phyloP scores from a whole-genome alignment of 2,329 filamentous ascomycete genomes.

The Xylaria multiplex region DNA sequence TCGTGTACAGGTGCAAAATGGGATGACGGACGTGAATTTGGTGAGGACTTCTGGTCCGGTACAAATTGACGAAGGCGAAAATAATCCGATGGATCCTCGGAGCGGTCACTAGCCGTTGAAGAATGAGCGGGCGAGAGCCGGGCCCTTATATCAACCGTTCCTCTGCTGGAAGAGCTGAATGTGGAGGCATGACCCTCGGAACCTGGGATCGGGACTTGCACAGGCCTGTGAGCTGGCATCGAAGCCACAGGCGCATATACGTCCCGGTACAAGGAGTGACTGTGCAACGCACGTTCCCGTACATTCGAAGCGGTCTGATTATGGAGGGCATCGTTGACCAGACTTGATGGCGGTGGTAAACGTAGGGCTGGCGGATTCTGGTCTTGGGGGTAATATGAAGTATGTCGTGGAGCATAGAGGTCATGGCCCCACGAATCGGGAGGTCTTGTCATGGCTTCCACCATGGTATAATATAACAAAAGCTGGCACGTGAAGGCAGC shows the following conservation, averaged over 20 bases:
- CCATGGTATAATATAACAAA: slow-evolving; percentile 47
- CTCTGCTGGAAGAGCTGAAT: slow-evolving; percentile 37
- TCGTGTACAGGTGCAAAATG: slow-evolving; percentile 35
- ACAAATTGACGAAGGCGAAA: slow-evolving; percentile 36
- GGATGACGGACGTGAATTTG: slow-evolving; percentile 34
- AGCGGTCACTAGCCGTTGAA: slow-evolving; percentile 38
- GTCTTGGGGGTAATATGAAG: slow-evolving; percentile 43
- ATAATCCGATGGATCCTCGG: slow-evolving; percentile 40
- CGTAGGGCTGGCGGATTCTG: slow-evolving; percentile 42
- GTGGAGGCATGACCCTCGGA: slow-evolving; percentile 33
- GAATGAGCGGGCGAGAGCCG: slow-evolving; percentile 40
- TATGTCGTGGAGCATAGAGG: slow-evolving; percentile 44
- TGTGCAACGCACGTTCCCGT: slow-evolving; percentile 39
- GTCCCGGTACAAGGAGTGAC: slow-evolving; percentile 38
- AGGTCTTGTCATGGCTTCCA: slow-evolving; percentile 48
- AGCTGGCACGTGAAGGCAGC: slow-evolving; percentile 39
- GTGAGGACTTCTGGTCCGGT: slow-evolving; percentile 37
- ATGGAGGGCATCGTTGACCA: slow-evolving; percentile 40
- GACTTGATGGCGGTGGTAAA: slow-evolving; percentile 45
- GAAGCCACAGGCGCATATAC: slow-evolving; percentile 38
- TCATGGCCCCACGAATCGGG: slow-evolving; percentile 46
- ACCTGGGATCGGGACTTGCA: slow-evolving; percentile 37
- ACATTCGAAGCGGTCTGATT: slow-evolving; percentile 37
- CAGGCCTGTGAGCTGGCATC: slow-evolving; percentile 37
- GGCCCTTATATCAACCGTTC: slow-evolving; percentile 32